Conservation (phyloP, 2,329 filamentous ascomycete species). For the Colletotrichum orchidophilum region DNA sequence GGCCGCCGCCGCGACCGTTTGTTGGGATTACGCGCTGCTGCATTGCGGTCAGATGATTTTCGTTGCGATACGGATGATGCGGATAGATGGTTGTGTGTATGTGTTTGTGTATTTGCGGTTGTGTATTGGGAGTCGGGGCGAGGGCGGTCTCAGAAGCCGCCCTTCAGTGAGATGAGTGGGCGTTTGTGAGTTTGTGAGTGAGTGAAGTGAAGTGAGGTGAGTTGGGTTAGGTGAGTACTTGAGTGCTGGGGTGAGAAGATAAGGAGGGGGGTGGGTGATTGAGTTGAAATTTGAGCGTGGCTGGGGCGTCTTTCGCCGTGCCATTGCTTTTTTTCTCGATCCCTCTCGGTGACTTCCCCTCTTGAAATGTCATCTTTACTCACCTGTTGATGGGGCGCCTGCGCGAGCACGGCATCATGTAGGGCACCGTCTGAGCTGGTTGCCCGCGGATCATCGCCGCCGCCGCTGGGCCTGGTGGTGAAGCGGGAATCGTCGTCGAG, state of each 20-base stretch:
- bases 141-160: background rate
- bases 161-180: background rate
- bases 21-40: conserved; percentile 28
- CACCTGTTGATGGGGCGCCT: conserved; percentile 29
- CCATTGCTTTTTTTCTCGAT: conserved; percentile 1
- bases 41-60: conserved; percentile 14
- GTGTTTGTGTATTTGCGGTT: background rate
- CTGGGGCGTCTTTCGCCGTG: background rate
- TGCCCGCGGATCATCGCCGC: conserved; percentile 14
- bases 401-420: conserved; percentile 32
- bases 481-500: conserved; percentile 33
- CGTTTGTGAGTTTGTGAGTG: background rate
- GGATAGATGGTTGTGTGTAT: background rate
- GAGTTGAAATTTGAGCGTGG: background rate
- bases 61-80: background rate
- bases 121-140: background rate
- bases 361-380: background rate
- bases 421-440: conserved; percentile 14
- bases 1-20: conserved; percentile 1
- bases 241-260: background rate
- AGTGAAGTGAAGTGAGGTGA: background rate
- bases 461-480: conserved; percentile 18
- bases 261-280: background rate
- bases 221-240: background rate
- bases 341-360: background rate